These are phyloP conservation scores for Anthracocystis panici-leucophaei DNA, from an alignment of 1,284 basidiomycete genomes.

Conservation along the genomic window DNA sequence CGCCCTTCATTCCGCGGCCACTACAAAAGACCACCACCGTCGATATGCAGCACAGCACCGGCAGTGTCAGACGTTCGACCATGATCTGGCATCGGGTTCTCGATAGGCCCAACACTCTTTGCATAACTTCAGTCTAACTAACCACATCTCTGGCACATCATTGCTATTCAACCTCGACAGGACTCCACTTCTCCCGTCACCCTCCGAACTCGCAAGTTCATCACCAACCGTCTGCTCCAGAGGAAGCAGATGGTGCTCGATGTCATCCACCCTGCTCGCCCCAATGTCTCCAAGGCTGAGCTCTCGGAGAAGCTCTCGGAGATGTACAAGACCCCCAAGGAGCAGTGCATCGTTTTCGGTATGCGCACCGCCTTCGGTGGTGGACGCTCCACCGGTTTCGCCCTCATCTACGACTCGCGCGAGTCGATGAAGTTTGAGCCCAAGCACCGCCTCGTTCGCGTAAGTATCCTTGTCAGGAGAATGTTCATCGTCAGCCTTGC, in stretches of 20 bases:
- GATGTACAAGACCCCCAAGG: slow-evolving; percentile 76
- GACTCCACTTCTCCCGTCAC: slow-evolving; percentile 92
- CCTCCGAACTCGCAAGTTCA: slow-evolving; percentile 98
- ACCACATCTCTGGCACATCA: slow-evolving; percentile 1
- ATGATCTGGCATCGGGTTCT: slow-evolving; percentile 9
- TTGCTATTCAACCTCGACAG: slow-evolving; percentile 36
- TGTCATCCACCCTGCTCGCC: slow-evolving; percentile 92
- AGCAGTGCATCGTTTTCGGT: slow-evolving; percentile 76
- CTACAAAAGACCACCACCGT: neutral
- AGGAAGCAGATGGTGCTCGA: slow-evolving; percentile 84
- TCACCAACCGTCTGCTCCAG: slow-evolving; percentile 97
- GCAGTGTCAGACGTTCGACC: slow-evolving; percentile 9
- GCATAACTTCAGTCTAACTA: slow-evolving; percentile 3
- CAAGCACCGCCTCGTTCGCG: slow-evolving; percentile 88
- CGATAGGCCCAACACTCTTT: neutral
- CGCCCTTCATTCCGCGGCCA: neutral
- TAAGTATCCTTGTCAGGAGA: slow-evolving; percentile 72
- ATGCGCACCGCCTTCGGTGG: slow-evolving; percentile 95
- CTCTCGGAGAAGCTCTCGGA: slow-evolving; percentile 90
- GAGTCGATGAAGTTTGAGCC: slow-evolving; percentile 93
- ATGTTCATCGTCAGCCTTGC: neutral
- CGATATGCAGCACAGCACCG: slow-evolving; percentile 6
- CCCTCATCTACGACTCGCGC: slow-evolving; percentile 97
- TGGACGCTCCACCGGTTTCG: slow-evolving; percentile 94
- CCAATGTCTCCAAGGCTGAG: slow-evolving; percentile 94